Evolutionary conservation across 2,329 filamentous ascomycete species (phyloP).

Genomic region (Pseudogymnoascus sp.): DNA sequence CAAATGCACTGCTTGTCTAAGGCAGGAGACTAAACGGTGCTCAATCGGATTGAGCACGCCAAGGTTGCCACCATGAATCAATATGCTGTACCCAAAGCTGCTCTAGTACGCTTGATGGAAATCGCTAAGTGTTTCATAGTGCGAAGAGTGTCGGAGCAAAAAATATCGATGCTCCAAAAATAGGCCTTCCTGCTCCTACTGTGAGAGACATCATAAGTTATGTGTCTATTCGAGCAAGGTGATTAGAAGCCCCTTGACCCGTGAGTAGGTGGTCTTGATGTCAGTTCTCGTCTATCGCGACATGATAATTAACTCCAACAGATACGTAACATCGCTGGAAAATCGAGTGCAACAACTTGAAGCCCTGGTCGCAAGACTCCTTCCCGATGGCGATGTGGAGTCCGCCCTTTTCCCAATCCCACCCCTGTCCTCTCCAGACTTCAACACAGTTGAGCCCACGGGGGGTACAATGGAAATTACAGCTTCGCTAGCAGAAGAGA

Average conservation of each 20-base stretch:
- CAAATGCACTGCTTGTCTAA: not conserved
- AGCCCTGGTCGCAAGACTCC: not conserved
- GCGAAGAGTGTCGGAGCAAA: not conserved
- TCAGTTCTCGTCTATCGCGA: not conserved
- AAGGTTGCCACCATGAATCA: not conserved
- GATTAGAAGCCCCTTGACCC: not conserved
- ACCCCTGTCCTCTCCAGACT: not conserved
- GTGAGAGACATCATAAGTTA: not conserved
- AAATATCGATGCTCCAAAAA: not conserved
- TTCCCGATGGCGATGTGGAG: not conserved
- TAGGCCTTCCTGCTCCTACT: not conserved
- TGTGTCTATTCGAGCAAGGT: not conserved
- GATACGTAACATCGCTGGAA: not conserved
- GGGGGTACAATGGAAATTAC: not conserved
- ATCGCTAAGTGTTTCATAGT: not conserved
- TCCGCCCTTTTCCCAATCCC: not conserved
- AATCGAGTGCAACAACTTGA: not conserved
- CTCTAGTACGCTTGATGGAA: not conserved
- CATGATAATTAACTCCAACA: not conserved
- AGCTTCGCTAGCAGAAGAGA: not conserved
- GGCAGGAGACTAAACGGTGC: not conserved
- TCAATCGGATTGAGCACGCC: not conserved
- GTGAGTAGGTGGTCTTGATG: not conserved
- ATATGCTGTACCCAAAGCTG: not conserved
- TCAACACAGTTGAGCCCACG: not conserved